Base-by-base conservation (phyloP, 441 rosid genomes). In the Capsella rubella region DNA sequence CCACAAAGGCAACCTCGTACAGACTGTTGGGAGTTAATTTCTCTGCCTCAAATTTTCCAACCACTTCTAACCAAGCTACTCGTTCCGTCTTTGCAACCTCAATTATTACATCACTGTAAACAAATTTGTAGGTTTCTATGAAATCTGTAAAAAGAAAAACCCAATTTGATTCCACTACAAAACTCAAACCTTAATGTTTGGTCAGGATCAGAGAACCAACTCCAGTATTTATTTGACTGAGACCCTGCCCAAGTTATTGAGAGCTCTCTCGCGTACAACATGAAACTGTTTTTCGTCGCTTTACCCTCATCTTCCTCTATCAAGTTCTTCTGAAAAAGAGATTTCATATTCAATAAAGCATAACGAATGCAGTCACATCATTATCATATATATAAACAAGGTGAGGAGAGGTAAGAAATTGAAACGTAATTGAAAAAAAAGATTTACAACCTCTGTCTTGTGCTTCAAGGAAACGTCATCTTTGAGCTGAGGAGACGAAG, bases 51-150 rank as follows among this genome's bases (percentile, higher is more conserved):
- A 88, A 79, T 47, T 43, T 77, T 3, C 79, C 87, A 2, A 58
- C 59, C 61, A 71, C 72, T 29, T 88, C 89, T 51, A 89, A 83
- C 95, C 89, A 88, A 29, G 88, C 80, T 29, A 87, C 90, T 1
- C 63, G 1, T 45, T 82, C 14, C 55, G 87, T 68, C 69, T 86
- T 82, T 3, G 84, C 89, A 40, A 76, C 81, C 29, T 87, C 52
- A 18, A 28, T 27, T 12, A 40, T 37, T 47, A 34, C 47, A 25
- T 42, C 59, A 28, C 45, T 28, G 56, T 16, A 13, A 42, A 42
- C 31, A 31, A 46, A n/a, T 31, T 14, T 14, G 28, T 4, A 53
- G 6, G 56, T 13, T 64, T 5, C 8, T 8, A 8, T 45, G 25
- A 54, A 46, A 46, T 49, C 34, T 18, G 1, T 1, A 1, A 2